Base-by-base conservation (phyloP, 2,329 filamentous ascomycete genomes). In the Didymella keratinophila region DNA sequence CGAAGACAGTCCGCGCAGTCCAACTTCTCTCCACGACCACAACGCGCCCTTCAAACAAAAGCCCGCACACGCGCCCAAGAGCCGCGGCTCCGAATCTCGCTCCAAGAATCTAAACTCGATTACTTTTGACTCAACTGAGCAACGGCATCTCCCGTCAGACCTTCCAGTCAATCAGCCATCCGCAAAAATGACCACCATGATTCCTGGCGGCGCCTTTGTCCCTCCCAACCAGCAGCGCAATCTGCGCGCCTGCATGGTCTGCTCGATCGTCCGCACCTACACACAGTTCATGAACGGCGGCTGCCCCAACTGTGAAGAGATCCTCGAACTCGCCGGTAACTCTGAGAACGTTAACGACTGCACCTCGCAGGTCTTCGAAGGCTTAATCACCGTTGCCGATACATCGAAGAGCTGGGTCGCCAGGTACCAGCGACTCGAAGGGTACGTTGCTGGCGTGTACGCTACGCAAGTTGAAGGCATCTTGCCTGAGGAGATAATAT, bases 241-340 rank as follows among this genome's bases (percentile, higher is more conserved):
- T 76, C 86, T 96, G 68, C 93, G 95, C 79, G 95, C 95, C 72
- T 99, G 95, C 84, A 97, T 99, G 93, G 92, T 98, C 69, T 99
- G 95, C 86, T 94, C 92, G 53, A 90, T 98, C 75, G 92, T 98
- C 65, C 92, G 94, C 83, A 89, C 91, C 61, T 87, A 89, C 72
- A 84, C 84, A 66, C 89, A 91, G 77, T 99, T 99, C 84, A 84
- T 89, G 71, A 86, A 87, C 71, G 85, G 91, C 74, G 95, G 95
- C 67, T 99, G 95, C 76, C 95, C 95, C 62, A 99, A 99, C 83
- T 99, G 95, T 84, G 94, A 97, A 75, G 87, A 91, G 48, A 91
- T 97, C 78, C 89, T 99, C 58, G 89, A 92, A 77, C 89, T 98
- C 61, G 85, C 87, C 64, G 88, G 89, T 75, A 90, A 89, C 65